These are phyloP conservation scores for Podospora pseudopauciseta DNA, from an alignment of 495 filamentous ascomycete genomes.

Conservation along the genomic window DNA sequence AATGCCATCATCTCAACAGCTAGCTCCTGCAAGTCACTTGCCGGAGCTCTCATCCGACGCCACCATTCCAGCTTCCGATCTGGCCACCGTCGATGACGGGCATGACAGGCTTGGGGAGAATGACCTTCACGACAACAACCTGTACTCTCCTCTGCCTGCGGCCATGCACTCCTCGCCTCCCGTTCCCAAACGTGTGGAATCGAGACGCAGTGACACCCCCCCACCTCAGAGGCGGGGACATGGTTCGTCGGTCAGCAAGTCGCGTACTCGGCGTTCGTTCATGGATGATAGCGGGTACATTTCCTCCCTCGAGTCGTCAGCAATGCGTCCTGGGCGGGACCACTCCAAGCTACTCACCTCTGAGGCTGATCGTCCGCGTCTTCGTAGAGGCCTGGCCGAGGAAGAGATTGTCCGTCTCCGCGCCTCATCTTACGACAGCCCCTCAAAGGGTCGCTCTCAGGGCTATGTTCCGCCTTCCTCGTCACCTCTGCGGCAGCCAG, in stretches of 20 bases:
- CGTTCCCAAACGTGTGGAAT: conserved; percentile 58
- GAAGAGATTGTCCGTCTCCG: conserved; percentile 94
- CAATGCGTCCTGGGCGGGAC: conserved; percentile 63
- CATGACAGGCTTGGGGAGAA: conserved; percentile 44
- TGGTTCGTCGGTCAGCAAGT: conserved; percentile 53
- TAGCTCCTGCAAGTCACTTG: conserved; percentile 21
- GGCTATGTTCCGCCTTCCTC: conserved; percentile 47
- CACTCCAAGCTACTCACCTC: conserved; percentile 62
- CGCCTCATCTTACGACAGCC: conserved; percentile 89
- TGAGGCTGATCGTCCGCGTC: conserved; percentile 69
- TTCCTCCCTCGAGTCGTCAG: conserved; percentile 94
- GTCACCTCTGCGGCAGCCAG: conserved; percentile 56
- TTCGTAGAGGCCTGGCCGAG: conserved; percentile 84
- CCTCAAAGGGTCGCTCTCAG: conserved; percentile 60
- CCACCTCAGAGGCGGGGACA: conserved; percentile 62
- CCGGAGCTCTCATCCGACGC: conserved; percentile 85
- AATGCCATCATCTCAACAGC: conserved; percentile 26
- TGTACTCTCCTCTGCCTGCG: conserved; percentile 55
- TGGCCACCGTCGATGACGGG: conserved; percentile 60
- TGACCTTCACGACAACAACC: conserved; percentile 52
- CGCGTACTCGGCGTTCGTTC: conserved; percentile 61
- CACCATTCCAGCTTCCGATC: conserved; percentile 86
- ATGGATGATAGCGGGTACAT: conserved; percentile 97
- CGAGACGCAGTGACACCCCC: conserved; percentile 65
- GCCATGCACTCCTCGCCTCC: conserved; percentile 84